phyloP scores from a whole-genome alignment of 2,329 filamentous ascomycete genomes.

The Penicillium sp. region DNA sequence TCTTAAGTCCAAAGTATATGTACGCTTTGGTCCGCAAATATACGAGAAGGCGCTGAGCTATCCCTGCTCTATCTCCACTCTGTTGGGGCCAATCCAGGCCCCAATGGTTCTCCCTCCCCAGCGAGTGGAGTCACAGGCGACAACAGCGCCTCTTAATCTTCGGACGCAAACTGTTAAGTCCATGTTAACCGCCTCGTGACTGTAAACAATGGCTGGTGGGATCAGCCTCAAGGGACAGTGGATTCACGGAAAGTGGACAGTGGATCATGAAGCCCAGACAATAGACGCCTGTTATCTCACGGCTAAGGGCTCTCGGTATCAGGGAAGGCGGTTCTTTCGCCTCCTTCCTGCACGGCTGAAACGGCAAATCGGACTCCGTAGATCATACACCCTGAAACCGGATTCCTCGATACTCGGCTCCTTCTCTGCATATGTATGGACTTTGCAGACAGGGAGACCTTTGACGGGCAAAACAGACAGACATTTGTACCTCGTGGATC shows the following conservation, averaged over 20 bases:
- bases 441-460: background rate
- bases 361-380: background rate
- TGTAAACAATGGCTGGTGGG: background rate
- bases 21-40: background rate
- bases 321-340: background rate
- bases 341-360: background rate
- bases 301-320: background rate
- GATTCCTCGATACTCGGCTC: background rate
- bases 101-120: slow-evolving; percentile 1
- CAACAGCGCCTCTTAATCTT: background rate
- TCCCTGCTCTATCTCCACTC: slow-evolving; percentile 1
- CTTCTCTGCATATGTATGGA: background rate
- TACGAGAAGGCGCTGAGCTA: slow-evolving; percentile 15
- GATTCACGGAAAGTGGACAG: background rate
- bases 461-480: background rate
- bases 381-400: background rate
- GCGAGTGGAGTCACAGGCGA: background rate
- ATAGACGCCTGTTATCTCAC: background rate
- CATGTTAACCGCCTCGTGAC: background rate
- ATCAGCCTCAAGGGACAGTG: background rate
- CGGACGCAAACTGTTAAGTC: background rate
- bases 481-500: slow-evolving; percentile 15
- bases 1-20: background rate
- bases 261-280: background rate
- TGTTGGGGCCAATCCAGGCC: background rate